Evolutionary conservation across 495 filamentous ascomycete genomes (phyloP).

Genomic region (Penicillium bovifimosum): DNA sequence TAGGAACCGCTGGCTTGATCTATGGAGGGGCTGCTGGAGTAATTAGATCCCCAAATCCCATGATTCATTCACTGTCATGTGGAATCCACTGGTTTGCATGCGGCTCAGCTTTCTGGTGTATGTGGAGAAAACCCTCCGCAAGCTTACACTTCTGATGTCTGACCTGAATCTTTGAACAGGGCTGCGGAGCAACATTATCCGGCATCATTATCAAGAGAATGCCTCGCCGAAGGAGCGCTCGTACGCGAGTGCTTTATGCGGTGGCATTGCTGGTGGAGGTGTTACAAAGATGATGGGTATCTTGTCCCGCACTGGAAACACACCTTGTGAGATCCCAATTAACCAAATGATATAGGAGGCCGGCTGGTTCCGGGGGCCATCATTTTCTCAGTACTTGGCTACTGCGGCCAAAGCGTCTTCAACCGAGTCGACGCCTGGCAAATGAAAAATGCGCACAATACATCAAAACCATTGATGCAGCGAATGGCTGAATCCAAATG

Average conservation of each 20-base stretch:
- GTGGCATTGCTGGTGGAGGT: constrained; percentile 60
- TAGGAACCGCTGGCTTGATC: constrained; percentile 66
- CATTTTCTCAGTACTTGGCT: constrained; percentile 60
- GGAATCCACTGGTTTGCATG: constrained; percentile 77
- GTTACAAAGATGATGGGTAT: constrained; percentile 60
- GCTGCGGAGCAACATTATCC: constrained; percentile 38
- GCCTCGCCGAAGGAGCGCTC: constrained; percentile 48
- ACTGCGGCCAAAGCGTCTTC: constrained; percentile 53
- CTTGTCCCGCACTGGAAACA: constrained; percentile 13
- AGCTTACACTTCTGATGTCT: constrained; percentile 4
- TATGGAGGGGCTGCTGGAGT: constrained; percentile 65
- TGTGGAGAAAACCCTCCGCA: constrained; percentile 10
- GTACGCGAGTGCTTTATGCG: constrained; percentile 61
- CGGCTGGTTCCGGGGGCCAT: constrained; percentile 54
- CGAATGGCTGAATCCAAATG: constrained; percentile 62
- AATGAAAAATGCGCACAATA: constrained; percentile 29
- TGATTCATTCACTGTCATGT: constrained; percentile 64
- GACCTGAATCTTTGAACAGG: constrained; percentile 19
- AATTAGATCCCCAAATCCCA: constrained; percentile 56
- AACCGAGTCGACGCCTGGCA: constrained; percentile 49
- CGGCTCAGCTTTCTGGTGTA: constrained; percentile 74
- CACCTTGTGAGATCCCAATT: background rate
- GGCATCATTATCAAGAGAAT: constrained; percentile 43
- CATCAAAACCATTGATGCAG: constrained; percentile 40
- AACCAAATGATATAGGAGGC: constrained; percentile 29